These are phyloP conservation scores for Fusarium cicatricum DNA, from an alignment of 2,329 filamentous ascomycete genomes.

Conservation along the genomic window DNA sequence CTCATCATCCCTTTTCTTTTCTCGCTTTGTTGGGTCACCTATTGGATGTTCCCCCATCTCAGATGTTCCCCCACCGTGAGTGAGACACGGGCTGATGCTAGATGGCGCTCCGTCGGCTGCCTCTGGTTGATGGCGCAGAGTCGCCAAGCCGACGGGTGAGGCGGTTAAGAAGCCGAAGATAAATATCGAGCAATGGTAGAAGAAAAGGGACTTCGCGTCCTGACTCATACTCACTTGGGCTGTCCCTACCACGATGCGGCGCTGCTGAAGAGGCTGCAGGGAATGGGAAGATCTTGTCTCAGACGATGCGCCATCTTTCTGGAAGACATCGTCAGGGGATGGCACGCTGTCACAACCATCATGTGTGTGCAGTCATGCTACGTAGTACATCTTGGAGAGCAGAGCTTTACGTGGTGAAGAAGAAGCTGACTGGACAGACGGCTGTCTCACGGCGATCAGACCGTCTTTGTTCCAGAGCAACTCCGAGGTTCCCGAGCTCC, in stretches of 20 bases:
- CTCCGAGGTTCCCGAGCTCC: not conserved
- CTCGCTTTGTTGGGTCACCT: conserved; percentile 15
- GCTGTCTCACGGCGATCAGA: conserved; percentile 3
- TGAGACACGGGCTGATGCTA: conserved; percentile 27
- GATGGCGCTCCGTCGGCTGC: conserved; percentile 5
- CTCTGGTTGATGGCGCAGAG: conserved; percentile 8
- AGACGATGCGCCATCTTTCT: conserved; percentile 21
- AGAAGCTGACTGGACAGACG: not conserved
- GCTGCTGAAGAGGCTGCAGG: conserved; percentile 13
- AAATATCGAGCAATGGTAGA: conserved; percentile 6
- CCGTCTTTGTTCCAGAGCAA: no score
- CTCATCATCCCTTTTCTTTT: conserved; percentile 17
- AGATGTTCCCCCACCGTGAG: conserved; percentile 6
- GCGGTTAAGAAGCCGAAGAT: conserved; percentile 6
- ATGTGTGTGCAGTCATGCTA: not conserved
- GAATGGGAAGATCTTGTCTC: conserved; percentile 34
- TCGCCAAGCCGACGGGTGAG: conserved; percentile 15
- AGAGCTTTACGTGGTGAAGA: not conserved
- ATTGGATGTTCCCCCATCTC: conserved; percentile 12
- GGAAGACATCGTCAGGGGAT: conserved; percentile 22
- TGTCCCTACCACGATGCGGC: conserved; percentile 25
- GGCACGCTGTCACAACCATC: conserved; percentile 19
- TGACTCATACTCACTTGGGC: conserved; percentile 23
- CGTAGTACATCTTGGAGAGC: not conserved
- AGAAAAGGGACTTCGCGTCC: conserved; percentile 3